Conservation (phyloP, 2,329 filamentous ascomycete species). For the Geosmithia morbida region DNA sequence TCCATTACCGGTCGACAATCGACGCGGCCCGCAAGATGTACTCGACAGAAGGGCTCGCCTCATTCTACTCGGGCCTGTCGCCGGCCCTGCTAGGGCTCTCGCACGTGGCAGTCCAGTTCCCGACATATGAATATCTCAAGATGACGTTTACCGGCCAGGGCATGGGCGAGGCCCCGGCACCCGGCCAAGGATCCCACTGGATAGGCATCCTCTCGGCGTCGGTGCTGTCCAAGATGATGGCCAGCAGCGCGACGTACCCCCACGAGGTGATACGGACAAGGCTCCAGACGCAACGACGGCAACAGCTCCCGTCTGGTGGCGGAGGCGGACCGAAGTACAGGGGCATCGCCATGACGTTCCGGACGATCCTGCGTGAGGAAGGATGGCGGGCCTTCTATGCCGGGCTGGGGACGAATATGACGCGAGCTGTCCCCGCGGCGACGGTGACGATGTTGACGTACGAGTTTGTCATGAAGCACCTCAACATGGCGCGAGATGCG, state of each 20-base stretch:
- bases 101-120: slow-evolving; percentile 95
- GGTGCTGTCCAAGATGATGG: slow-evolving; percentile 85
- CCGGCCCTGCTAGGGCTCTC: slow-evolving; percentile 84
- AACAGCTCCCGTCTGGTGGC: slow-evolving; percentile 8
- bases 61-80: slow-evolving; percentile 91
- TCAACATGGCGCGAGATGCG: slow-evolving; percentile 20
- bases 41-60: slow-evolving; percentile 67
- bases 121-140: slow-evolving; percentile 88
- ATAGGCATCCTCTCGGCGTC: slow-evolving; percentile 75
- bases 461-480: slow-evolving; percentile 53
- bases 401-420: slow-evolving; percentile 94
- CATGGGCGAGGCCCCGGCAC: slow-evolving; percentile 52
- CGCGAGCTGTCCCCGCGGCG: slow-evolving; percentile 85
- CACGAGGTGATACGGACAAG: slow-evolving; percentile 92
- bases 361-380: slow-evolving; percentile 77
- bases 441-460: slow-evolving; percentile 98
- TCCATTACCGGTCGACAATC: slow-evolving; percentile 76
- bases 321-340: slow-evolving; percentile 43
- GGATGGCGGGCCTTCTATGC: slow-evolving; percentile 96
- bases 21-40: slow-evolving; percentile 98
- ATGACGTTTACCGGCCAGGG: slow-evolving; percentile 77
- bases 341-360: slow-evolving; percentile 69
- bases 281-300: slow-evolving; percentile 81
- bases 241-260: slow-evolving; percentile 89
- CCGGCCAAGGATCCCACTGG: slow-evolving; percentile 48